Percentiles rank a stretch among this genome's conserved stretches.
phyloP scores from a whole-genome alignment of 805 yeast species.

The Metschnikowia henanensis region DNA sequence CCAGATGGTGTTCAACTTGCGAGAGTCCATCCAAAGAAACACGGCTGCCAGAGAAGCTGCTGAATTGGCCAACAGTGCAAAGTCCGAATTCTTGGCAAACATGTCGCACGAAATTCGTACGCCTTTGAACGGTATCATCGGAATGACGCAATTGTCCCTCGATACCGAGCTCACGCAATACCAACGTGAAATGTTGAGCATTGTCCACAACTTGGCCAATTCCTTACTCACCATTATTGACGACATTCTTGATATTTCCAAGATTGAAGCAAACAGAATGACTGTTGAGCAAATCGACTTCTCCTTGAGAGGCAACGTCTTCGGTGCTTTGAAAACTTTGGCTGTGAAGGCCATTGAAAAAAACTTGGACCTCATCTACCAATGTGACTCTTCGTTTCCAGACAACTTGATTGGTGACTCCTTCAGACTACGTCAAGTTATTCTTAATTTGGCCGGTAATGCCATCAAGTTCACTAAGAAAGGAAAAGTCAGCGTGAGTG shows the following conservation, averaged over 20 bases:
- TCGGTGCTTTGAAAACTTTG: constrained; percentile 85
- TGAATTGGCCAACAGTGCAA: constrained; percentile 84
- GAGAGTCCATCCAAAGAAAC: constrained; percentile 88
- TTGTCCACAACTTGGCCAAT: constrained; percentile 85
- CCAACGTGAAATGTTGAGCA: constrained; percentile 88
- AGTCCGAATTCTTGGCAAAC: constrained; percentile 87
- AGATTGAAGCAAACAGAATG: constrained; percentile 93
- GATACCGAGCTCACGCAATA: constrained; percentile 90
- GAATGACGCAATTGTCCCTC: constrained; percentile 87
- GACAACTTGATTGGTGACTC: constrained; percentile 88
- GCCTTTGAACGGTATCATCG: constrained; percentile 91
- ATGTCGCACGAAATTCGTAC: constrained; percentile 85
- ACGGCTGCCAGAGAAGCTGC: constrained; percentile 96
- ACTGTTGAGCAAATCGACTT: constrained; percentile 89
- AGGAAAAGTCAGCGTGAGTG: constrained; percentile 79
- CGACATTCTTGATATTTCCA: constrained; percentile 88
- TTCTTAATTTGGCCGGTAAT: constrained; percentile 82
- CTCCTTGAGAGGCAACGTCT: constrained; percentile 81
- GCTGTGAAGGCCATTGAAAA: constrained; percentile 90
- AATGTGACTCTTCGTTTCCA: constrained; percentile 84
- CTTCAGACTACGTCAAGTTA: constrained; percentile 83
- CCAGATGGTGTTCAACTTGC: constrained; percentile 67
- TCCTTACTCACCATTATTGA: constrained; percentile 84
- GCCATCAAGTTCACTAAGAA: constrained; percentile 85
- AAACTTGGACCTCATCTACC: constrained; percentile 75